Base-by-base conservation (phyloP, 2,329 filamentous ascomycete genomes). In the Colletotrichum nymphaeae region DNA sequence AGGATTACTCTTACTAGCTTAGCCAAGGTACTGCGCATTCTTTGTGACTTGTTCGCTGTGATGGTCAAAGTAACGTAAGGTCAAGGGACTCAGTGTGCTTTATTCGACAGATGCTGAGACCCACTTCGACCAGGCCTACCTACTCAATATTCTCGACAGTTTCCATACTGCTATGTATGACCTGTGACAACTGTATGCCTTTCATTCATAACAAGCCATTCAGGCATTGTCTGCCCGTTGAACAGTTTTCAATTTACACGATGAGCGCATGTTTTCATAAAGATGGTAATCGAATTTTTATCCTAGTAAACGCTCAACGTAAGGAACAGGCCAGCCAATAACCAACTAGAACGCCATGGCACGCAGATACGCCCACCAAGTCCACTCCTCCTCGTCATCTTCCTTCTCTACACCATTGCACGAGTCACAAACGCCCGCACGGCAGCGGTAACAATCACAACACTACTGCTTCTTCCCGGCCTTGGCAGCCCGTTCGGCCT, bases 401-500 rank as follows among this genome's bases (percentile, higher is more conserved):
- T 19, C 37, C 37, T 19, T 42, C 37, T 42, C 37, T 42, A 19
- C 5, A 19, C 37, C 37, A 42, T 42, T 42, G 37, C 37, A 42
- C 37, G 37, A 19, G 37, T 42, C 37, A 42, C 37, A 42, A 7
- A 19, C 37, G 16, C 16, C 37, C 16, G 37, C 42, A 22, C 42
- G 42, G n/a, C 42, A 49, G 19, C 16, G 42, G 24, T 56, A 12
- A 30, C 49, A 46, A 2, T 49, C 22, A 75, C 69, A 77, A 56
- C 78, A 75, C 67, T 67, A 60, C 57, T 76, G 60, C 56, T 67
- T 67, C 37, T 78, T 75, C 72, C 53, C 67, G 77, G 79, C 55
- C 66, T 78, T 75, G 73, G 53, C 67, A 77, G 79, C 55, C 65
- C 68, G n/a, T 76, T 72, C 62, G 74, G 77, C 77, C 37, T 70